Base-by-base conservation (phyloP, 1,284 basidiomycete genomes). In the Ganoderma lucidum region DNA sequence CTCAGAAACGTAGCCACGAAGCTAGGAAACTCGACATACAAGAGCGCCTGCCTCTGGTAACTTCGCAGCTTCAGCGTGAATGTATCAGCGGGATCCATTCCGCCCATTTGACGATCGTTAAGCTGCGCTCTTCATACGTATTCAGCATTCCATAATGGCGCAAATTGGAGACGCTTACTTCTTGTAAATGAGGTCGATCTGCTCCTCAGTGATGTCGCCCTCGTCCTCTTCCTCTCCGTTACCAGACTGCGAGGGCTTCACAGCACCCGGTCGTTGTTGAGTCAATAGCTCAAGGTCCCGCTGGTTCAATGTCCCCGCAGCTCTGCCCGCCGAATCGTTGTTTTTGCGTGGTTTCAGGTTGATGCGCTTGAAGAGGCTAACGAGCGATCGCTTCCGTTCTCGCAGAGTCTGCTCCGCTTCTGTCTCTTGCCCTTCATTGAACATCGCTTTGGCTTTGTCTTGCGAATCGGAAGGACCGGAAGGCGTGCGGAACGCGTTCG, bases 11-110 rank as follows among this genome's bases (percentile, higher is more conserved):
- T 5, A 12, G 35, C 8, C 19, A 41, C 9, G 23, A 4, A 62
- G 42, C 15, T 62, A 59, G 32, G 39, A 12, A 53, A n/a, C 42
- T 30, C 23, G 6, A 78, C 88, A 62, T 69, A 93, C 88, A 84
- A 84, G 64, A 99, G 84, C 2, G 96, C 97, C 80, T 99, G 97
- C 77, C 96, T 98, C 78, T 99, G 97, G 81, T 99, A 99, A 39
- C 90, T 89, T 59, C 96, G 89, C 37, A 99, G 81, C 0, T 85
- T 91, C 62, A 98, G 85, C 0, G 89, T 85, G 80, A 99, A 99
- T 0, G 91, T 89, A 2, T 90, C 85, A 0, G 91, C 85, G 5
- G 97, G 94, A 41, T 97, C 92, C 86, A 94, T 95, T 79, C 93
- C 93, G 28, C 86, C 87, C 80, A 99, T 88, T 32, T 83, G 83